These are phyloP conservation scores for Rugosomyces carneus DNA, from an alignment of 1,284 basidiomycete genomes.

Conservation along the genomic window DNA sequence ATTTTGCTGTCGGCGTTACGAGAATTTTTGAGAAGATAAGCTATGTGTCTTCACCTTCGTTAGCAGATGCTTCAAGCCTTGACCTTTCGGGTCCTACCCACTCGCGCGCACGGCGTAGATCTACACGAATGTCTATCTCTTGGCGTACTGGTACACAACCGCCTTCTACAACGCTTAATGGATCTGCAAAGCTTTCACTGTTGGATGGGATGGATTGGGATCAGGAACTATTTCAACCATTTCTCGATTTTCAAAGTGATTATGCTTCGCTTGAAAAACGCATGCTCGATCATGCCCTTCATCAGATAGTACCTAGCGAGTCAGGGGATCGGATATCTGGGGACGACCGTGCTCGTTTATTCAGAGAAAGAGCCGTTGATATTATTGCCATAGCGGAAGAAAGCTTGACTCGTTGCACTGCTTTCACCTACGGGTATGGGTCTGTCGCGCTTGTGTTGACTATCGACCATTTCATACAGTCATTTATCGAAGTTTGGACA, in stretches of 20 bases:
- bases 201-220: slow-evolving; percentile 71
- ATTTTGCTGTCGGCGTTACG: slow-evolving; percentile 68
- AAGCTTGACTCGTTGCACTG: slow-evolving; percentile 64
- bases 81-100: slow-evolving; percentile 10
- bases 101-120: slow-evolving; percentile 40
- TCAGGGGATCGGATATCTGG: slow-evolving; percentile 31
- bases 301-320: slow-evolving; percentile 35
- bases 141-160: slow-evolving; percentile 42
- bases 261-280: slow-evolving; percentile 74
- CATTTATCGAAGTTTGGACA: slow-evolving; percentile 65
- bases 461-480: slow-evolving; percentile 62
- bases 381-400: slow-evolving; percentile 77
- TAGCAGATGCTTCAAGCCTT: slow-evolving; percentile 2
- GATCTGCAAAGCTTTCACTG: slow-evolving; percentile 22
- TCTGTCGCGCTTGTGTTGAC: slow-evolving; percentile 66
- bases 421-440: slow-evolving; percentile 87
- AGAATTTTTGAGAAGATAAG: slow-evolving; percentile 71
- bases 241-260: slow-evolving; percentile 82
- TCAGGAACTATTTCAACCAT: slow-evolving; percentile 85
- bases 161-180: slow-evolving; percentile 29
- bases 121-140: slow-evolving; percentile 69
- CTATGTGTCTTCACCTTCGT: slow-evolving; percentile 8
- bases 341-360: slow-evolving; percentile 53
- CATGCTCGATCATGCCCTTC: slow-evolving; percentile 55
- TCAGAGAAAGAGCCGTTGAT: slow-evolving; percentile 68